Evolutionary conservation across 2,329 filamentous ascomycete genomes (phyloP).

Genomic region (Aspergillus flavus): DNA sequence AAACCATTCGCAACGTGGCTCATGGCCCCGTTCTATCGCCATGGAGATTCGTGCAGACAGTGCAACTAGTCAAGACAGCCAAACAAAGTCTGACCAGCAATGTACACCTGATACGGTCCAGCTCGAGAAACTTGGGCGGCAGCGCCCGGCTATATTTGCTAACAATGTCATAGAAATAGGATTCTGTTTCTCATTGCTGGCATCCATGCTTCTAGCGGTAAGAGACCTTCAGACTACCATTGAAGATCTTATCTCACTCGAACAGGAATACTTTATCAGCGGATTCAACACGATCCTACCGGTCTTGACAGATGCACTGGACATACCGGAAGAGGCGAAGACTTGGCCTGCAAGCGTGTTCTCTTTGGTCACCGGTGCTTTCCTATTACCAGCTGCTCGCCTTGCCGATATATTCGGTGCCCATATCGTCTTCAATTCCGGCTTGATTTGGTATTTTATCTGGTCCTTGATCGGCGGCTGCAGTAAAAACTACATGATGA

Average conservation of each 20-base stretch:
- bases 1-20: background rate
- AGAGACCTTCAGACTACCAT: background rate
- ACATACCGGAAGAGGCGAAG: slow-evolving; percentile 10
- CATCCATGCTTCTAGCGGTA: background rate
- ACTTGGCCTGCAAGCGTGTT: slow-evolving; percentile 16
- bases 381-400: slow-evolving; percentile 9
- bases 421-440: slow-evolving; percentile 8
- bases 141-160: background rate
- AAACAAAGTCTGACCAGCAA: background rate
- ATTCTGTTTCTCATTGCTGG: background rate
- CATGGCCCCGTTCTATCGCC: background rate
- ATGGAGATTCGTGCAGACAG: background rate
- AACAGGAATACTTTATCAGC: background rate
- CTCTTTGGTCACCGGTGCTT: slow-evolving; percentile 13
- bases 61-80: background rate
- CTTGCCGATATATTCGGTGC: slow-evolving; percentile 12
- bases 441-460: slow-evolving; percentile 8
- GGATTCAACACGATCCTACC: slow-evolving; percentile 12
- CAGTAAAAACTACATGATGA: slow-evolving; percentile 13
- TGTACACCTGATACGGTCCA: background rate
- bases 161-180: background rate
- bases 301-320: slow-evolving; percentile 1
- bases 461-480: slow-evolving; percentile 9
- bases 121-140: background rate
- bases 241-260: background rate